Base-by-base conservation (phyloP, 169 alveolate genomes). In the Eimeria sp. region DNA sequence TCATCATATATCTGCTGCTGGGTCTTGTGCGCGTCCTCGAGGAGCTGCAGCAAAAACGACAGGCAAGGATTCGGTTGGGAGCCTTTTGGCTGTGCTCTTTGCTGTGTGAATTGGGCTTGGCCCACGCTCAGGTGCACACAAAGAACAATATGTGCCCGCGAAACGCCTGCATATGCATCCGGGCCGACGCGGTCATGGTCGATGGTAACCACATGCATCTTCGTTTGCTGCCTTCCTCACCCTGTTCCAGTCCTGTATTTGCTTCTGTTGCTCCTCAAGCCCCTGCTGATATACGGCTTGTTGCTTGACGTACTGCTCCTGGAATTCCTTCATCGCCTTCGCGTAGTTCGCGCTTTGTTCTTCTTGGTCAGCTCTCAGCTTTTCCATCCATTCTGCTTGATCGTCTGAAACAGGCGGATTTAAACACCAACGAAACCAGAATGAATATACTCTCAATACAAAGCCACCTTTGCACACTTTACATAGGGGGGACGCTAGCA, bases 251-350 rank as follows among this genome's bases (percentile, higher is more conserved):
- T 95, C 97, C 49, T 63, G 87, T 58, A 95, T 95, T 73, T 95
- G 97, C 45, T 76, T 95, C 67, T 95, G 97, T 40, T 95, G 97
- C 58, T 95, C 97, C 86, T 88, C 61, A 27, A 95, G 89, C 13
- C 97, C 97, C 86, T 95, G 97, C 57, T 95, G 97, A 27, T 95
- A 95, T 9, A 95, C 75, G 43, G 97, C 95, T 25, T 95, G 93
- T 91, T 95, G 97, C 94, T 89, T 86, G 58, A 94, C 92, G 47
- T 86, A 95, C 58, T 88, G 82, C 11, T 89, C 95, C 57, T 95
- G 97, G 22, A 95, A 95, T 61, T 84, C 93, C 73, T 88, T 88
- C 97, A 95, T 95, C 47, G 97, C 97, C 63, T 76, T 78, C 22
- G 95, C 75, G 72, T 95, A 95, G 86, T 73, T 82, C 61, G 92